Conservation (phyloP, 1,284 basidiomycete species). For the Cerrena zonata region DNA sequence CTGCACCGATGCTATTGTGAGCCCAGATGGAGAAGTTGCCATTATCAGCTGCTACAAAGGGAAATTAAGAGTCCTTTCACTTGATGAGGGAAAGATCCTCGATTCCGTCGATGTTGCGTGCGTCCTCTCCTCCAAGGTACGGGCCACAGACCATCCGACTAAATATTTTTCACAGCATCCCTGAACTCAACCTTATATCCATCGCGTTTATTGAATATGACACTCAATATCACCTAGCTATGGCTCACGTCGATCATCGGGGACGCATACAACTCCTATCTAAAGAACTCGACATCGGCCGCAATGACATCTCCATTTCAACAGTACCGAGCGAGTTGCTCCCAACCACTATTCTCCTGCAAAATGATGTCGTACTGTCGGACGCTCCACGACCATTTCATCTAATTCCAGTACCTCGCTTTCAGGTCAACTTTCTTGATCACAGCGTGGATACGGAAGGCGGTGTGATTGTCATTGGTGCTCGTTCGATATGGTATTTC, state of each 20-base stretch:
- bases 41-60: conserved; percentile 62
- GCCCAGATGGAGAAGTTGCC: conserved; percentile 55
- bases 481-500: conserved; percentile 54
- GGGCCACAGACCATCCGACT: conserved; percentile 4
- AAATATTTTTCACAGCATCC: conserved; percentile 42
- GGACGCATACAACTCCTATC: conserved; percentile 55
- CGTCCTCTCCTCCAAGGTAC: conserved; percentile 3
- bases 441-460: conserved; percentile 35
- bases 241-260: conserved; percentile 65
- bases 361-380: conserved; percentile 22
- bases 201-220: conserved; percentile 55
- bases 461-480: conserved; percentile 68
- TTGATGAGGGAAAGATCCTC: conserved; percentile 49
- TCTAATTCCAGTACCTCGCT: conserved; percentile 43
- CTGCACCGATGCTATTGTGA: conserved; percentile 57
- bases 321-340: conserved; percentile 43
- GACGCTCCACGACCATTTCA: conserved; percentile 36
- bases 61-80: conserved; percentile 55
- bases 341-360: conserved; percentile 32
- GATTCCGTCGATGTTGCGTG: conserved; percentile 62
- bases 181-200: conserved; percentile 71
- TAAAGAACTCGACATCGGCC: conserved; percentile 47
- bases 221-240: conserved; percentile 45
- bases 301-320: conserved; percentile 57
- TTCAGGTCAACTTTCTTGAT: conserved; percentile 21